These are phyloP conservation scores for Thamnidium elegans DNA, from an alignment of 192 early-diverging fungal species.

Conservation along the genomic window DNA sequence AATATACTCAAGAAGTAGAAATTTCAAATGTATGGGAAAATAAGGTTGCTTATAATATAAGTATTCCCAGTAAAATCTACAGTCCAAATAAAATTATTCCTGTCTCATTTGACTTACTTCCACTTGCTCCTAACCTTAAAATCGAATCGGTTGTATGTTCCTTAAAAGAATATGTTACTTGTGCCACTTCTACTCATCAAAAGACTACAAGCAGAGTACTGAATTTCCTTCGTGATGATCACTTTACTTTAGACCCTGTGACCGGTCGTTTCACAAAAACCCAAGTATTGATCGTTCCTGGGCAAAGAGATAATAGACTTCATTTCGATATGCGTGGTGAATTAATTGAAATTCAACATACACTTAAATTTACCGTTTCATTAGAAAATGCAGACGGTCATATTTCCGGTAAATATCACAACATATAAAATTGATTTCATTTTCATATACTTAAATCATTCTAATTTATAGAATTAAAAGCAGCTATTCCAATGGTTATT, in stretches of 20 bases:
- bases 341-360: slow-evolving; percentile 33
- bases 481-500: slow-evolving; percentile 32
- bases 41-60: slow-evolving; percentile 55
- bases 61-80: slow-evolving; percentile 47
- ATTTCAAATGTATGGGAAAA: slow-evolving; percentile 57
- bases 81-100: slow-evolving; percentile 50
- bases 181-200: slow-evolving; percentile 14
- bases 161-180: slow-evolving; percentile 56
- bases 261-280: slow-evolving; percentile 5
- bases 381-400: slow-evolving; percentile 37
- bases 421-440: not conserved
- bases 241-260: not conserved
- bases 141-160: slow-evolving; percentile 38
- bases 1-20: slow-evolving; percentile 42
- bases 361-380: slow-evolving; percentile 31
- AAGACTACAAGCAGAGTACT: slow-evolving; percentile 14
- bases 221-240: slow-evolving; percentile 9
- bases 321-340: slow-evolving; percentile 27
- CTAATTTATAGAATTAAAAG: slow-evolving; percentile 30
- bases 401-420: slow-evolving; percentile 25
- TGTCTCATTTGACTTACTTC: slow-evolving; percentile 43
- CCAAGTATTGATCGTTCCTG: slow-evolving; percentile 14
- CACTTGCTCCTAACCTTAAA: slow-evolving; percentile 44
- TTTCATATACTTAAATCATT: not conserved
- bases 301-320: not conserved